These are phyloP conservation scores for Trichaptum fuscoviolaceum DNA, from an alignment of 768 basidiomycete genomes.

Conservation along the genomic window DNA sequence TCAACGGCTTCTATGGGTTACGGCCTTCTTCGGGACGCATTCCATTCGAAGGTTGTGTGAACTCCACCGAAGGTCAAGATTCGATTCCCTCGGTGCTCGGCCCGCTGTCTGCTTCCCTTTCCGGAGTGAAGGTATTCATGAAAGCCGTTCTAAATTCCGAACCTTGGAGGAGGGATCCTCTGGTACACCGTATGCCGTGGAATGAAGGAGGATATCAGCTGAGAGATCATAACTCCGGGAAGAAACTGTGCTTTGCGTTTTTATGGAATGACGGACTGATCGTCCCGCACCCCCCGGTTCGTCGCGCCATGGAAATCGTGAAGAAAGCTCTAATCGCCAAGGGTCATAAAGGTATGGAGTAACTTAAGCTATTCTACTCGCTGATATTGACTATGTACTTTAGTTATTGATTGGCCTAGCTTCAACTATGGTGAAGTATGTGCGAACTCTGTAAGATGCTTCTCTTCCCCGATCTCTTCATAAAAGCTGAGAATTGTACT, in stretches of 20 bases:
- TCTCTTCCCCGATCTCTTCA: slow-evolving; percentile 8
- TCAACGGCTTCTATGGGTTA: slow-evolving; percentile 29
- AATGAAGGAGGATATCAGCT: slow-evolving; percentile 19
- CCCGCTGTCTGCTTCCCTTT: slow-evolving; percentile 24
- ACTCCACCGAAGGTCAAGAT: slow-evolving; percentile 21
- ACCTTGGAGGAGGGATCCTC: slow-evolving; percentile 29
- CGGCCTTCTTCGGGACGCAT: slow-evolving; percentile 27
- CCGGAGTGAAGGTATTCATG: slow-evolving; percentile 26
- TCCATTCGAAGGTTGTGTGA: slow-evolving; percentile 16
- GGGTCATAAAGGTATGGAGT: slow-evolving; percentile 29
- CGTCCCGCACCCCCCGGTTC: slow-evolving; percentile 28
- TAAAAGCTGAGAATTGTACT: too few relatives aligned
- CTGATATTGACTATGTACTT: not conserved
- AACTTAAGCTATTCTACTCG: slow-evolving; percentile 16
- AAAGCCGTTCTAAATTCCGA: slow-evolving; percentile 24
- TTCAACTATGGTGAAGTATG: slow-evolving; percentile 15
- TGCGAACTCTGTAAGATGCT: slow-evolving; percentile 2
- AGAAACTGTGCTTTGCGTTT: slow-evolving; percentile 26
- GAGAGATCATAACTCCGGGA: slow-evolving; percentile 23
- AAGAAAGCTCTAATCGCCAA: slow-evolving; percentile 27
- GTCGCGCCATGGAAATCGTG: slow-evolving; percentile 26
- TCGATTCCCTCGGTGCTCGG: slow-evolving; percentile 30
- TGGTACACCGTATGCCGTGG: slow-evolving; percentile 14
- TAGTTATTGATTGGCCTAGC: slow-evolving; percentile 70
- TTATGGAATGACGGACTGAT: slow-evolving; percentile 29